Evolutionary conservation across 2,329 filamentous ascomycete species (phyloP), one percentile per base, ranked within the genome.

Genomic region (Aspergillus quadrilineatus): DNA sequence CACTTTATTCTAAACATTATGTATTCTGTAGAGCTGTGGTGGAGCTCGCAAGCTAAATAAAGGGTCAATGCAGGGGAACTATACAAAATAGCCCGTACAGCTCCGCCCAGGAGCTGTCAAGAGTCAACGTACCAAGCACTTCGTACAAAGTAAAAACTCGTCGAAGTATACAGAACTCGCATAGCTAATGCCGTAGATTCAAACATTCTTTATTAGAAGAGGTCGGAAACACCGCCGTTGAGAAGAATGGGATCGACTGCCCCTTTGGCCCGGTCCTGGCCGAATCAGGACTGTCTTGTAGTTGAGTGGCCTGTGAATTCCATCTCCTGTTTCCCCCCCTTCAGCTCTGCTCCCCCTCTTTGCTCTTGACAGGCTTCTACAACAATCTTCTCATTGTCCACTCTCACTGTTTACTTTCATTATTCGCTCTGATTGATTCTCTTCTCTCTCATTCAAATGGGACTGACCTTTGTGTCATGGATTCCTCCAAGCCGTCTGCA

Each of bases 401-500:
- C 36, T 15, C 32, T 28, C 9, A 7, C 42, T 49, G 7, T 44
- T 26, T 26, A 9, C 30, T 14, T 4, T 49, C 50, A 47, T 47
- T 50, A 32, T 46, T 28, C 14, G 39, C 17, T 50, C 49, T 43
- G 44, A 17, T 15, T 39, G 36, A 39, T 41, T 17, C 7, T 28
- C 5, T 28, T 28, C 26, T 28, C n/a, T 28, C 12, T 43, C 6
- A 39, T n/a, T 50, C 60, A 56, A 59, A 64, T 64, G 60, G 53
- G 51, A 56, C 55, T 56, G 58, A 60, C 49, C 60, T 60, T 46
- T 58, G 55, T 63, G 66, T 63, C 55, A 72, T 72, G 69, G 65
- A 71, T 50, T 64, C 69, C 63, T 67, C 65, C 60, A 67, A 65
- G 45, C 53, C 59, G 60, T 55, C 62, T 60, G 56, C 60, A 60